Evolutionary conservation across 2,329 filamentous ascomycete genomes (phyloP), one percentile per base, ranked within the genome.

Genomic region (Biscogniauxia marginata): DNA sequence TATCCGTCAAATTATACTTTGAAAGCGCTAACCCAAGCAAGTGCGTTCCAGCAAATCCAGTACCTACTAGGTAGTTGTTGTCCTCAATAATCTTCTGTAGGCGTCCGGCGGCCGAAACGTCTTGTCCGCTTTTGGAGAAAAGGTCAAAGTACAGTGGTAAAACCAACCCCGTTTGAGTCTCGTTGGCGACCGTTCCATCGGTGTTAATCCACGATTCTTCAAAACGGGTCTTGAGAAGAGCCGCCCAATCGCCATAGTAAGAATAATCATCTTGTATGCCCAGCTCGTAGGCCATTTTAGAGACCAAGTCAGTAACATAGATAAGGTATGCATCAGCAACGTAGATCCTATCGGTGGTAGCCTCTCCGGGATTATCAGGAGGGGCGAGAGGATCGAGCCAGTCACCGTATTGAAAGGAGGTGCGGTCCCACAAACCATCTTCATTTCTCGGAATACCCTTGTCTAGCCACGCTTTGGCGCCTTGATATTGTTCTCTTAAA

Each of bases 381-480:
- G 78, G 77, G 0, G 79, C 72, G 3, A 71, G 70, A 0, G 79
- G 79, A 53, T 80, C 79, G 1, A 81, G 71, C 79, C 79, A 81
- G 58, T 81, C 79, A 24, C 76, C 71, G 34, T 72, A 73, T 55
- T 80, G 77, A 46, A 68, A 69, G 8, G 56, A 55, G 22, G 60
- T 63, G 4, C 67, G 67, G 46, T 73, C 63, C 78, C 79, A 81
- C 0, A 81, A 67, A 2, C 74, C 71, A 6, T 65, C 70, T 0
- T 53, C 52, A 48, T 63, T 71, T n/a, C 68, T 65, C 3, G 63
- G 70, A 43, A 74, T 71, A 6, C 71, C 72, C 21, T 58, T 69
- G 58, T 72, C 71, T 0, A 79, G 55, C 74, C 76, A 81, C 0
- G 67, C 67, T 39, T 68, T 68, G 63, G 77, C 74, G 1, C 74